Conservation (phyloP, 2,329 filamentous ascomycete genomes). For the Alternaria gaisen region DNA sequence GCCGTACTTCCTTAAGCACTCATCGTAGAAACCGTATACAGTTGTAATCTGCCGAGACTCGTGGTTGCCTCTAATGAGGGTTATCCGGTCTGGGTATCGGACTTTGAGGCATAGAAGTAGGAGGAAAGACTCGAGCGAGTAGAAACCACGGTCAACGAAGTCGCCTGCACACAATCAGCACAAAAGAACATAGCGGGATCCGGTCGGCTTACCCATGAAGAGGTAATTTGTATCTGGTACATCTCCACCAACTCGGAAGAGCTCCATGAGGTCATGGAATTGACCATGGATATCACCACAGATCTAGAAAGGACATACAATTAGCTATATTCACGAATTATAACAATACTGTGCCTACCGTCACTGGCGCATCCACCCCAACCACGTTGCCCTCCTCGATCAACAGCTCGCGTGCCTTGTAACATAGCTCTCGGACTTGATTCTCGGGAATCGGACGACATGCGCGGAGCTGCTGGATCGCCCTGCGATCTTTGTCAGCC, state of each 20-base stretch:
- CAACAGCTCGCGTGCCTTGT: slow-evolving; percentile 93
- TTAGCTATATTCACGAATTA: slow-evolving; percentile 8
- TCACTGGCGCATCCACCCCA: slow-evolving; percentile 92
- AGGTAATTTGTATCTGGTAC: slow-evolving; percentile 96
- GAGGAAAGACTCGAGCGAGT: slow-evolving; percentile 95
- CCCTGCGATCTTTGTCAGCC: slow-evolving; percentile 63
- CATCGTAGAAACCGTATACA: slow-evolving; percentile 98
- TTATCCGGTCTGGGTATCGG: slow-evolving; percentile 96
- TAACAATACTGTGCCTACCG: slow-evolving; percentile 63
- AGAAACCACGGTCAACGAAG: slow-evolving; percentile 98
- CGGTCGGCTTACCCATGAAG: slow-evolving; percentile 79
- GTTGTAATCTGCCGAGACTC: slow-evolving; percentile 97
- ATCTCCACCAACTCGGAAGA: slow-evolving; percentile 92
- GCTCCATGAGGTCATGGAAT: slow-evolving; percentile 96
- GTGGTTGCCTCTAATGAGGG: slow-evolving; percentile 92
- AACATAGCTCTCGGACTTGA: slow-evolving; percentile 95
- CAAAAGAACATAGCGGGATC: neutral
- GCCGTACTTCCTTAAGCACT: slow-evolving; percentile 94
- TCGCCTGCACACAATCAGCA: slow-evolving; percentile 69
- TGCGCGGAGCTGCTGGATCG: slow-evolving; percentile 92
- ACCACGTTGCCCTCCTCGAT: slow-evolving; percentile 99
- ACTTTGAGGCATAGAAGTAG: slow-evolving; percentile 96
- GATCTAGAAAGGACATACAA: slow-evolving; percentile 21
- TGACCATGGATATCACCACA: slow-evolving; percentile 97
- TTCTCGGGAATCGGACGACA: slow-evolving; percentile 95